Conservation (phyloP, 305 asterid species). For the Rubia peregrina region DNA sequence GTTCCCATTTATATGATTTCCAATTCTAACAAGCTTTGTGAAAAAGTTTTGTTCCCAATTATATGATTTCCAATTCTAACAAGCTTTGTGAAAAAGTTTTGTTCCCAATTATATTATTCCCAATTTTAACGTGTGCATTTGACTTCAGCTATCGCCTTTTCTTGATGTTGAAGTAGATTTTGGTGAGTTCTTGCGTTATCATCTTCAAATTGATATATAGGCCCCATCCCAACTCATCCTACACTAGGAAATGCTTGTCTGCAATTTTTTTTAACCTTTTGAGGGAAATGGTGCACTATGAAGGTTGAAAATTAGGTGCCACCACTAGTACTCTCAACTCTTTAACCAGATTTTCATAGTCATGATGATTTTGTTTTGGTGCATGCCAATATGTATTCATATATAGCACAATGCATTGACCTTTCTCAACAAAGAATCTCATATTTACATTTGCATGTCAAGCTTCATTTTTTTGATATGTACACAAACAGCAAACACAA, state of each 20-base stretch:
- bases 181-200: neutral
- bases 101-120: neutral
- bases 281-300: slow-evolving; percentile 8
- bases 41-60: no score
- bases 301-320: neutral
- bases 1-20: no score
- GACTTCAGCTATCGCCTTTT: neutral
- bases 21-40: no score
- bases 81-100: no score
- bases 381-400: neutral
- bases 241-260: slow-evolving; percentile 3
- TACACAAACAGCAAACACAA: slow-evolving; percentile 4
- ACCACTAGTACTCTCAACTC: neutral
- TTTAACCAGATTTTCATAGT: slow-evolving; percentile 1
- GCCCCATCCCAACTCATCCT: slow-evolving; percentile 13
- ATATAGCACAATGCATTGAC: neutral
- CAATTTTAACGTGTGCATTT: neutral
- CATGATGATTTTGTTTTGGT: slow-evolving; percentile 6
- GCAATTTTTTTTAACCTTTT: neutral
- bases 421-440: neutral
- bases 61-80: no score
- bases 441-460: neutral
- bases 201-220: neutral
- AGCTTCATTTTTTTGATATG: slow-evolving; percentile 1
- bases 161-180: neutral